phyloP scores from a whole-genome alignment of 2,329 filamentous ascomycete species.

The Ophiostoma populinum region DNA sequence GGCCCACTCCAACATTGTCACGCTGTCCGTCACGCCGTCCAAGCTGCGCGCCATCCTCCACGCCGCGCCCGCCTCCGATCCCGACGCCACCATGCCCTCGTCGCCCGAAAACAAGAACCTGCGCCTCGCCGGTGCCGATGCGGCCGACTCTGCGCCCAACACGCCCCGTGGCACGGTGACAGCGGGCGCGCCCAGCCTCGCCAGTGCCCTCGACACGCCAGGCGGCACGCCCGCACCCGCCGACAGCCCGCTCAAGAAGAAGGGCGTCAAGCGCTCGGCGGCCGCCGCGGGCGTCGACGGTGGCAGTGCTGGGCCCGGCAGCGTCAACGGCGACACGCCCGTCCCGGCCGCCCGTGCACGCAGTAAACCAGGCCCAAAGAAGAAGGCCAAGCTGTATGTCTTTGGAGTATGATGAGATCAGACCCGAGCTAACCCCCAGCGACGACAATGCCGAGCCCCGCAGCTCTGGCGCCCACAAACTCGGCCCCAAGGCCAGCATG shows the following conservation, averaged over 20 bases:
- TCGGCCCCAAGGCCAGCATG: constrained; percentile 90
- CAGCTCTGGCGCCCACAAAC: constrained; percentile 52
- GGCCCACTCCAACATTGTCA: constrained; percentile 24
- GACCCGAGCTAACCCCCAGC: no score
- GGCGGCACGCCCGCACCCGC: constrained; percentile 31
- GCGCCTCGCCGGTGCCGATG: constrained; percentile 20
- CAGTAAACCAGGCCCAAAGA: constrained; percentile 89
- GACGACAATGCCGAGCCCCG: constrained; percentile 39
- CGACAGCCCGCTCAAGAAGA: constrained; percentile 48
- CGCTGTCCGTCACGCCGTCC: constrained; percentile 32
- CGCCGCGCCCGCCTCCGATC: constrained; percentile 17
- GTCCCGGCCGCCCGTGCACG: constrained; percentile 40
- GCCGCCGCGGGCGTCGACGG: constrained; percentile 38
- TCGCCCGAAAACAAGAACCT: constrained; percentile 28
- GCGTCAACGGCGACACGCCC: constrained; percentile 31
- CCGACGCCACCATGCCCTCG: constrained; percentile 1
- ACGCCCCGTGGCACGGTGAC: constrained; percentile 25
- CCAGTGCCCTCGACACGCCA: constrained; percentile 23
- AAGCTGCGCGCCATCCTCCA: constrained; percentile 29
- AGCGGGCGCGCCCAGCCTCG: constrained; percentile 23
- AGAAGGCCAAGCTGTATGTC: constrained; percentile 80
- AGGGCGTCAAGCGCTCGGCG: constrained; percentile 54
- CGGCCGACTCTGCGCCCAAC: constrained; percentile 36
- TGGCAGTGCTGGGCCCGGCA: constrained; percentile 15
- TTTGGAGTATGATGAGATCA: no score